Evolutionary conservation across 129 eudicot species (phyloP), one percentile per base, ranked within the genome.

Genomic region (Tagetes patula): DNA sequence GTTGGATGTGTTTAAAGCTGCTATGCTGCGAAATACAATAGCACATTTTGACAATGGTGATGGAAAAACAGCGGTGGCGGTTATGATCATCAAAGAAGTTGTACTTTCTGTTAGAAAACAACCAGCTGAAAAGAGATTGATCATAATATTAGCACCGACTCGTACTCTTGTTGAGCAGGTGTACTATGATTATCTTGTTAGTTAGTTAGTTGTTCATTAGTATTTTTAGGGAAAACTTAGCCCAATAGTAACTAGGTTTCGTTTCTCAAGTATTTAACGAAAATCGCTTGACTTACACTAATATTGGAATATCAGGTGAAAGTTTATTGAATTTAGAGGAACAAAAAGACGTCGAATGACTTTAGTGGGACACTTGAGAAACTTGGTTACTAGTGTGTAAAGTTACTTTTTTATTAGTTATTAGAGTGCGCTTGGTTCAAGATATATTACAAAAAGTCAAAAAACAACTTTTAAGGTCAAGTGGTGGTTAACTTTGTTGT

Each of bases 111-210:
- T 86, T 20, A 72, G 37, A 69, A 62, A 54, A 32, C 39, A 72
- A 62, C 37, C 37, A 43, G 58, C 77, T 60, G 49, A 67, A 8
- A 84, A 83, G 75, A 83, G 80, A 77, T 46, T 84, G 67, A 85
- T 92, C 12, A 8, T 84, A 33, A 87, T 89, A 78, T 83, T 92
- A 80, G 96, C 91, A 37, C 97, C 97, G 31, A 86, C 96, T 46
- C 92, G 85, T 37, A 80, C 71, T 49, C 88, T 89, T 80, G 92
- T 89, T 32, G 85, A 78, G 36, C 89, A 89, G 90, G 92, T 73
- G 77, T 38, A 31, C 32, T 53, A 37, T 52, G 42, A 8, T 56
- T 70, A 30, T 48, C 30, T 53, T 36, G 7, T 34, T 33, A 36
- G 3, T 30, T 40, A 68, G 13, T n/a, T 20, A 20, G 27, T 20